Conservation (phyloP, 805 yeast species). For the Candida adriatica region DNA sequence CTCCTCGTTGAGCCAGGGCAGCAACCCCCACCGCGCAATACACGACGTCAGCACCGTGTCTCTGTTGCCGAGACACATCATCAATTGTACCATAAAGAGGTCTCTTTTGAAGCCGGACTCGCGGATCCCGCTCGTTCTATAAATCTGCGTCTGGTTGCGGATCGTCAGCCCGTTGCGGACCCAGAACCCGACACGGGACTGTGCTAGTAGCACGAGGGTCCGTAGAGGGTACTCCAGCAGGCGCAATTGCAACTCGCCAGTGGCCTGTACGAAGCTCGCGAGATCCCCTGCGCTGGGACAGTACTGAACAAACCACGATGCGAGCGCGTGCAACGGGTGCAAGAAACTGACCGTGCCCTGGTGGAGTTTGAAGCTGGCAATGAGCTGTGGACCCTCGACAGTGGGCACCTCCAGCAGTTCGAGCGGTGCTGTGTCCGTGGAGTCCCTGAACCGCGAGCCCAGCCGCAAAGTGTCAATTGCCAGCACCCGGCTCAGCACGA, state of each 20-base stretch:
- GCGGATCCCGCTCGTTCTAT: slow-evolving; percentile 69
- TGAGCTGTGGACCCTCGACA: slow-evolving; percentile 18
- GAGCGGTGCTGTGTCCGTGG: slow-evolving; percentile 8
- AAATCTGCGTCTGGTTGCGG: slow-evolving; percentile 70
- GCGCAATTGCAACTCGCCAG: slow-evolving; percentile 3
- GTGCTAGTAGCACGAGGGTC: slow-evolving; percentile 70
- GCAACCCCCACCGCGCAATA: slow-evolving; percentile 64
- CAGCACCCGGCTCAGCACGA: slow-evolving; percentile 9
- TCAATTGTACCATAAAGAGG: slow-evolving; percentile 58
- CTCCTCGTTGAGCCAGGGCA: slow-evolving; percentile 43
- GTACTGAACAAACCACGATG: slow-evolving; percentile 65
- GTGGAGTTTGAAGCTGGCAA: slow-evolving; percentile 37
- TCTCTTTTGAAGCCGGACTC: slow-evolving; percentile 83
- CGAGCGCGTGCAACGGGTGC: slow-evolving; percentile 73
- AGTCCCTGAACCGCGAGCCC: not conserved
- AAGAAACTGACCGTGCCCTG: slow-evolving; percentile 55
- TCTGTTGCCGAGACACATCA: slow-evolving; percentile 50
- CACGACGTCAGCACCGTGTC: slow-evolving; percentile 49
- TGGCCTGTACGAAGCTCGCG: slow-evolving; percentile 6
- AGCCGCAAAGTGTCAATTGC: not conserved
- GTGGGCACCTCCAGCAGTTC: slow-evolving; percentile 14
- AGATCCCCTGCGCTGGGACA: slow-evolving; percentile 15
- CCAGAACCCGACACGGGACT: slow-evolving; percentile 87
- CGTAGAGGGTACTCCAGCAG: slow-evolving; percentile 68
- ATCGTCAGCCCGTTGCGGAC: slow-evolving; percentile 87